Evolutionary conservation across 2,329 filamentous ascomycete genomes (phyloP), one percentile per base, ranked within the genome.

Genomic region (Ceratocystis eucalypticola): DNA sequence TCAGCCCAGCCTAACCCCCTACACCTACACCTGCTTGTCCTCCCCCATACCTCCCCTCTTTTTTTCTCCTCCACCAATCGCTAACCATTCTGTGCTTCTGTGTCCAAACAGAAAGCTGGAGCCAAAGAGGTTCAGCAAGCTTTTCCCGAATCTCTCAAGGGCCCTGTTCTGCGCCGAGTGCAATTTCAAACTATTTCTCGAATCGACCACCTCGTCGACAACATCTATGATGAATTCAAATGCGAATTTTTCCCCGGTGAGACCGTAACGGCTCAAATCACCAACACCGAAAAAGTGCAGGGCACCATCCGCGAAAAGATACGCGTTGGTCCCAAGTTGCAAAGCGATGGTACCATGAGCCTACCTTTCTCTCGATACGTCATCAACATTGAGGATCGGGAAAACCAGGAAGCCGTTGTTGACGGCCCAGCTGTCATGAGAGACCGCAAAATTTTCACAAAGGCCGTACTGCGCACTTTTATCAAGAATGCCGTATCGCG

Each of bases 401-500:
- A 82, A 0, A 83, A 84, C 61, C 82, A 89, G 70, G 91, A 95
- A 75, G 87, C 86, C 10, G 79, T 90, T n/a, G 81, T 94, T 20
- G 88, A 92, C 70, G 88, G 91, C 75, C 80, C 88, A 62, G 88
- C 96, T 72, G 87, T 97, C 66, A 87, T 84, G 69, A 88, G 94
- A 69, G 92, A 96, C 73, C 86, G 91, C 64, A 96, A 93, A 71
- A 83, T 90, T 61, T 99, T 97, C 74, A 96, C 93, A 33, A 97
- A 99, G 76, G 87, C 92, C 62, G 92, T 96, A 74, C 80, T 99
- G 50, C 86, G 93, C 44, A 91, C 91, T 5, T 99, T 96, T 70
- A 89, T 99, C 70, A 96, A 96, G 74, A 92, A 95, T 75, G 94
- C 91, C 0, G 88, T 96, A n/a, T 88, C 87, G 1, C 81, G 93